Evolutionary conservation across 73 alveolate species (phyloP), one percentile per base, ranked within the genome.

Genomic region (Paramecium sexaurelia): DNA sequence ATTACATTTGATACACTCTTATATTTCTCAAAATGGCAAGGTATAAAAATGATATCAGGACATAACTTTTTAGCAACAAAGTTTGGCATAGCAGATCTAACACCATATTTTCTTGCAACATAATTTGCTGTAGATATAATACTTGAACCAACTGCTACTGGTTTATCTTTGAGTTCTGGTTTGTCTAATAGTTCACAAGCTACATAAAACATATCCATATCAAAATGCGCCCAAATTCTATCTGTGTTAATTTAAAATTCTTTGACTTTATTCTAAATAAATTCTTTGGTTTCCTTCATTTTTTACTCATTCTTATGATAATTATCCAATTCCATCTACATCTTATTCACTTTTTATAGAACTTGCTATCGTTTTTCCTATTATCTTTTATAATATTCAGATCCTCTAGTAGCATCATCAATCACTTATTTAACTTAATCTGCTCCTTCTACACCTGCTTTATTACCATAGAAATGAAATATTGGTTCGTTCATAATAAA

Each of bases 161-260:
- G 99, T 55, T 95, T 95, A 69, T 97, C 96, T 55, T 96, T 98
- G 67, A 99, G 96, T 33, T 93, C 93, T 1, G 99, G 99, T 39
- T 97, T 84, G 78, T 99, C 99, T 32, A 97, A 93, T 41, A 99
- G 96, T 92, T 98, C 99, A 11, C 99, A 99, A 26, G 99, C 99
- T 15, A 99, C 99, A 61, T 96, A 99, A 96, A 98, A 99, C 99
- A 99, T 99, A 94, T 99, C 99, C 99, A 99, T 98, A 91, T 99
- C 99, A 75, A 98, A 93, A 92, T 98, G 99, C 69, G 97, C 89
- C 99, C 99, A 98, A 37, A 97, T 92, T 92, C 98, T 92, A 56
- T 94, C 97, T 7, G 41, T 13, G 26, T 67, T 36, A 24, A 27
- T 36, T 91, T 93, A 55, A 39, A 91, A 17, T 55, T 91, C 83